Percentiles rank a stretch among this genome's conserved stretches.
Conservation (phyloP, 441 rosid species). For the Brassica hybrid region DNA sequence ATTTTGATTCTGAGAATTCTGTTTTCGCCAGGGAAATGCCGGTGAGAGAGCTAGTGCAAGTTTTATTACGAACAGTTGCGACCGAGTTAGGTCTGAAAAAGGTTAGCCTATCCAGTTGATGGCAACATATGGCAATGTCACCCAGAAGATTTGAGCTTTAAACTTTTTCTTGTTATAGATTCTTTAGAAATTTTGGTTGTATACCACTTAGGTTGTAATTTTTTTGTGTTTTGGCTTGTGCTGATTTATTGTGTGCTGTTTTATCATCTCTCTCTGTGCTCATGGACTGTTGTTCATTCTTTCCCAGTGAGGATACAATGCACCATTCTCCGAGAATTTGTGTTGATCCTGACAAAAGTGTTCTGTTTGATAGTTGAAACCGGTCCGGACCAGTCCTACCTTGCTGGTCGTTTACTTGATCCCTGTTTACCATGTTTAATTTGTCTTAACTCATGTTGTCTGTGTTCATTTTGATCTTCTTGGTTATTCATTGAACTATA, state of each 20-base stretch:
- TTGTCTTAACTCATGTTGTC: neutral
- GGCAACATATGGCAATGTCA: conserved; percentile 16
- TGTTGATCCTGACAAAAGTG: neutral
- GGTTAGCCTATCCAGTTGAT: conserved; percentile 48
- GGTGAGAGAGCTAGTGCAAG: conserved; percentile 81
- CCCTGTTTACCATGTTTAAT: neutral
- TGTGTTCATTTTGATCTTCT: conserved; percentile 8
- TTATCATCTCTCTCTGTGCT: conserved; percentile 20
- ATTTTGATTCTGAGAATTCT: conserved; percentile 21
- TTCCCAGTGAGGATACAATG: neutral
- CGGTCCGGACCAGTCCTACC: neutral
- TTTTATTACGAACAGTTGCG: conserved; percentile 67
- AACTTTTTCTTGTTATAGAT: conserved; percentile 8
- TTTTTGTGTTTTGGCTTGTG: conserved; percentile 24
- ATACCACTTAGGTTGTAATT: conserved; percentile 40
- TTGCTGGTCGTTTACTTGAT: neutral
- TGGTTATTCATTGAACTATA: conserved; percentile 12
- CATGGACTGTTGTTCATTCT: conserved; percentile 13
- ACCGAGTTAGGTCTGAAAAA: conserved; percentile 69
- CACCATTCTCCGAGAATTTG: conserved; percentile 5
- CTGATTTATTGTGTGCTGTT: conserved; percentile 18
- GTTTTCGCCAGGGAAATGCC: conserved; percentile 69
- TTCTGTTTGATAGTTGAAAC: neutral
- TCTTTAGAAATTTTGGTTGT: conserved; percentile 43
- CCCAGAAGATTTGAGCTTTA: neutral